These are phyloP conservation scores for Earliella scabrosa DNA, from an alignment of 1,284 basidiomycete species.

Conservation along the genomic window DNA sequence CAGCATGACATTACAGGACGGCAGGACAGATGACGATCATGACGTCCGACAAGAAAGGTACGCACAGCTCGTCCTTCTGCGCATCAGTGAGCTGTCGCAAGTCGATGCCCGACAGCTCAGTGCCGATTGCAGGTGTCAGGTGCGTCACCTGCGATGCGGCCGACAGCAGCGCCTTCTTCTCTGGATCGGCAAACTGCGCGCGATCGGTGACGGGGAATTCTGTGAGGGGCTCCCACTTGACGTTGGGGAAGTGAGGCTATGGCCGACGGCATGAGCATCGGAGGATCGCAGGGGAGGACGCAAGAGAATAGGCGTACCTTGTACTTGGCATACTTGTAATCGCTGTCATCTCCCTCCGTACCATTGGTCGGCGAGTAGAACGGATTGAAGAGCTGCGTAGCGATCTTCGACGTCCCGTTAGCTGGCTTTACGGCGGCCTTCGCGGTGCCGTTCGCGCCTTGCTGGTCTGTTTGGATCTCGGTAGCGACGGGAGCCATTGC, in stretches of 20 bases:
- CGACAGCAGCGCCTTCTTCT: constrained; percentile 57
- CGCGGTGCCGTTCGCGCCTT: constrained; percentile 19
- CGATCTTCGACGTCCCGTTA: background rate
- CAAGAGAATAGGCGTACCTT: constrained; percentile 47
- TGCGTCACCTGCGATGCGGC: constrained; percentile 64
- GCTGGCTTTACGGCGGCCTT: constrained; percentile 22
- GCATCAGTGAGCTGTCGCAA: constrained; percentile 57
- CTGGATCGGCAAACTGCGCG: constrained; percentile 61
- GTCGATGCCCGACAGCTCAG: constrained; percentile 67
- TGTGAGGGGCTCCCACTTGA: constrained; percentile 67
- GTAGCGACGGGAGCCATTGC: constrained; percentile 52
- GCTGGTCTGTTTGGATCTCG: constrained; percentile 25
- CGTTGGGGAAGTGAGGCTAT: constrained; percentile 67
- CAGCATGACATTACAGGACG: background rate
- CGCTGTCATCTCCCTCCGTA: constrained; percentile 49
- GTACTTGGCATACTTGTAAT: constrained; percentile 62
- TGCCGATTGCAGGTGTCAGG: constrained; percentile 67
- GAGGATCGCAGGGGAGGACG: too few species aligned
- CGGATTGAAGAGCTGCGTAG: constrained; percentile 52
- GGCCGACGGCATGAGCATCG: background rate
- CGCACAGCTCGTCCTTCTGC: constrained; percentile 73
- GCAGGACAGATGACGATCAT: constrained; percentile 1
- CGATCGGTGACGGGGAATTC: constrained; percentile 67
- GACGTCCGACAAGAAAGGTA: constrained; percentile 10
- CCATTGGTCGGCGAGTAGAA: constrained; percentile 67